Percentiles rank a stretch among this genome's conserved stretches.
Evolutionary conservation across 305 asterid species (phyloP).

Genomic region (Rubia balearica): DNA sequence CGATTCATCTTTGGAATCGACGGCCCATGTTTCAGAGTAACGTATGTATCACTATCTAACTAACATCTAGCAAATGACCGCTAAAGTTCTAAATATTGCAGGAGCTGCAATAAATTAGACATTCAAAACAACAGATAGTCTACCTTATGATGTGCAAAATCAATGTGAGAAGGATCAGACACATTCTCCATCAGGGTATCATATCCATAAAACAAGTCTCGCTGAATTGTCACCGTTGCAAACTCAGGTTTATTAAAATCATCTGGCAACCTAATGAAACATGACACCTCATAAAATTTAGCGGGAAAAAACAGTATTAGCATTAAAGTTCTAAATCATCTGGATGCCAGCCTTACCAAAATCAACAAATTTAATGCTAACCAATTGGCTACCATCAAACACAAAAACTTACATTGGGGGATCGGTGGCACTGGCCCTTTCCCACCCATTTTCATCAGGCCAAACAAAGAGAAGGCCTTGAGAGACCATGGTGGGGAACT

Average conservation of each 20-base stretch:
- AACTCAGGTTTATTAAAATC: constrained; percentile 88
- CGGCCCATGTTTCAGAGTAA: not conserved
- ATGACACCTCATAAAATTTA: constrained; percentile 4
- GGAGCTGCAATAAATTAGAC: not conserved
- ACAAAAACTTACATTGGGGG: constrained; percentile 58
- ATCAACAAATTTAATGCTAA: constrained; percentile 13
- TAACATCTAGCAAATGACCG: not conserved
- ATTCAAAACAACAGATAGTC: not conserved
- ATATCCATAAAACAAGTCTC: constrained; percentile 88
- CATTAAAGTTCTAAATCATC: not conserved
- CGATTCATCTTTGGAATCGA: not conserved
- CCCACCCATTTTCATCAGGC: constrained; percentile 97
- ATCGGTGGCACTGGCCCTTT: constrained; percentile 68
- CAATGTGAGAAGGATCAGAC: constrained; percentile 97
- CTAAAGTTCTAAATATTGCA: not conserved
- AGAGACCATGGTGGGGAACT: constrained; percentile 88
- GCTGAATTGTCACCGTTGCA: constrained; percentile 89
- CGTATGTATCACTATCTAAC: not conserved
- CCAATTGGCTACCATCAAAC: not conserved
- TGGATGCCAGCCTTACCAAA: not conserved
- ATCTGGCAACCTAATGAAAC: constrained; percentile 76
- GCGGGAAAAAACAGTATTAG: not conserved
- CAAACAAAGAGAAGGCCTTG: constrained; percentile 96
- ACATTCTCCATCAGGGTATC: constrained; percentile 99
- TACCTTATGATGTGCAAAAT: constrained; percentile 99